phyloP scores from a whole-genome alignment of 352 stramenopile genomes.

The Phytophthora cactorum region DNA sequence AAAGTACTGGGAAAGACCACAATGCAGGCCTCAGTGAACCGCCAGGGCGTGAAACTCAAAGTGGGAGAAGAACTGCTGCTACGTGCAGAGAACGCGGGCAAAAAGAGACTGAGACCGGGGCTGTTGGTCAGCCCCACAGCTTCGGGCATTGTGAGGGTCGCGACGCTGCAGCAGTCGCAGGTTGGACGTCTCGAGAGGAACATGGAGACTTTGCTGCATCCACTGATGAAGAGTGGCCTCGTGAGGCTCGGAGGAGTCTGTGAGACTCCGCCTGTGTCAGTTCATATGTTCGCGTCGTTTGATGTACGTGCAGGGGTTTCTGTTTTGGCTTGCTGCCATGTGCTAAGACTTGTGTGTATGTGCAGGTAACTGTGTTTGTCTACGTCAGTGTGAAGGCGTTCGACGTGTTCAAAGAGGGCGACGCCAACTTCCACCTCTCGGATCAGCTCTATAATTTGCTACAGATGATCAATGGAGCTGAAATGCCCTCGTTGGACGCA shows the following conservation, averaged over 20 bases:
- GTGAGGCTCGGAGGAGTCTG: slow-evolving; percentile 58
- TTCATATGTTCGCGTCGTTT: slow-evolving; percentile 77
- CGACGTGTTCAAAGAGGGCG: slow-evolving; percentile 62
- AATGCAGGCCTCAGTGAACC: slow-evolving; percentile 58
- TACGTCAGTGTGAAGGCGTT: slow-evolving; percentile 69
- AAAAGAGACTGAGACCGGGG: slow-evolving; percentile 59
- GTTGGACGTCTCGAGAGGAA: slow-evolving; percentile 69
- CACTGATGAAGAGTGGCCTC: slow-evolving; percentile 67
- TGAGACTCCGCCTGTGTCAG: slow-evolving; percentile 44
- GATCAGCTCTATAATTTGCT: slow-evolving; percentile 65
- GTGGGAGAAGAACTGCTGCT: slow-evolving; percentile 60
- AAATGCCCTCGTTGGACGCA: slow-evolving; percentile 19
- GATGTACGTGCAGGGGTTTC: slow-evolving; percentile 26
- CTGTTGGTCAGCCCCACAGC: slow-evolving; percentile 9
- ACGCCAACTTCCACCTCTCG: slow-evolving; percentile 69
- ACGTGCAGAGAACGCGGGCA: slow-evolving; percentile 73
- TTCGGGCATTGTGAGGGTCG: slow-evolving; percentile 63
- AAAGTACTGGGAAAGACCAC: slow-evolving; percentile 52
- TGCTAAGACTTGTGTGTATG: background rate
- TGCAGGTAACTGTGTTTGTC: slow-evolving; percentile 59
- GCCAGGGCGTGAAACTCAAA: slow-evolving; percentile 43
- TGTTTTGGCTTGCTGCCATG: background rate
- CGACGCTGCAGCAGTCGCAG: slow-evolving; percentile 50
- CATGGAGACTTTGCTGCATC: slow-evolving; percentile 64
- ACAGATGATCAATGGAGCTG: slow-evolving; percentile 46